Percentiles rank a stretch among this genome's conserved stretches.
Conservation (phyloP, 805 yeast genomes). For the Ogataea neopini region DNA sequence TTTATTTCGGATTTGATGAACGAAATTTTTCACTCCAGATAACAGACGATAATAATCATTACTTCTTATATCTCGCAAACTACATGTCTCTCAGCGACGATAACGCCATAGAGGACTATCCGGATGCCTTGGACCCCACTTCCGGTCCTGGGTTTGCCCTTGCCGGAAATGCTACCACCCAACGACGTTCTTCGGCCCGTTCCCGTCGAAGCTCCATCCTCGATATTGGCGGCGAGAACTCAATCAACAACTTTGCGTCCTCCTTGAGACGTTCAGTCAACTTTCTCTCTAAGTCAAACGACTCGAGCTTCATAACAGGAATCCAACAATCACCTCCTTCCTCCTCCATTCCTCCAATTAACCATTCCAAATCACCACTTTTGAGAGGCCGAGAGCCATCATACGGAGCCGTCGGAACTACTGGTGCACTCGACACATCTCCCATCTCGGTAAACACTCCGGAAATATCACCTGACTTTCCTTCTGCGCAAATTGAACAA, state of each 20-base stretch:
- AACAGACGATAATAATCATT: background rate
- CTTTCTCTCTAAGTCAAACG: slow-evolving; percentile 30
- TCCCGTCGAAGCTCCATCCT: slow-evolving; percentile 36
- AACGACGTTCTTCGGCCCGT: slow-evolving; percentile 1
- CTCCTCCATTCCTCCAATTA: background rate
- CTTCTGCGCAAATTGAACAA: background rate
- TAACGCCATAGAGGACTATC: slow-evolving; percentile 9
- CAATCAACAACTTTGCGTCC: slow-evolving; percentile 39
- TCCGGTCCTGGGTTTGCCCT: background rate
- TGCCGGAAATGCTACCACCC: background rate
- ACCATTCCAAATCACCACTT: slow-evolving; percentile 1
- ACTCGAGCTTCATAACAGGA: slow-evolving; percentile 6
- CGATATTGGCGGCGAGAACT: slow-evolving; percentile 40
- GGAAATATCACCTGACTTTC: background rate
- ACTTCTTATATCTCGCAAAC: no score
- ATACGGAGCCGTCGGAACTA: background rate
- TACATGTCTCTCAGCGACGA: slow-evolving; percentile 7
- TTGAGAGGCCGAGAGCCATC: slow-evolving; percentile 2
- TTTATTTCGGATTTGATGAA: no score
- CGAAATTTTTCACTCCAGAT: background rate
- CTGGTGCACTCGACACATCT: slow-evolving; percentile 1
- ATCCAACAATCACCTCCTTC: slow-evolving; percentile 2
- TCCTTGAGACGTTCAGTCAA: slow-evolving; percentile 35
- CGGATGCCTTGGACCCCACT: background rate
- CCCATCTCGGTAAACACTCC: background rate